A percentile compares a stretch with the other conserved stretches of the same genome.
phyloP scores from a whole-genome alignment of 2,329 filamentous ascomycete genomes.

The Fusarium mundagurra region DNA sequence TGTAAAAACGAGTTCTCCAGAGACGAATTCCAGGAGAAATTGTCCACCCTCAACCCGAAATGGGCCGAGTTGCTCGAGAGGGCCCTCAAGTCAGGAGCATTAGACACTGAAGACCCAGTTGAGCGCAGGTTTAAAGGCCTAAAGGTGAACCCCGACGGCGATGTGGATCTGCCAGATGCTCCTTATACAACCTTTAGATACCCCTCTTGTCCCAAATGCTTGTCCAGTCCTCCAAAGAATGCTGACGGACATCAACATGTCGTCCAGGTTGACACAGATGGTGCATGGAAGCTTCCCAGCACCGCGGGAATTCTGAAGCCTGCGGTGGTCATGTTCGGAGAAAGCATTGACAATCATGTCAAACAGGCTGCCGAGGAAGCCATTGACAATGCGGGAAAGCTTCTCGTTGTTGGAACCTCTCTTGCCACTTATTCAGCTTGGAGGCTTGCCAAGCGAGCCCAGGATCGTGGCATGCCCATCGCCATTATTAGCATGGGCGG shows the following conservation, averaged over 20 bases:
- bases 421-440: constrained; percentile 96
- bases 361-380: constrained; percentile 82
- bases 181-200: constrained; percentile 92
- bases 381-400: constrained; percentile 77
- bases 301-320: constrained; percentile 88
- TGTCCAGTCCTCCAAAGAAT: constrained; percentile 68
- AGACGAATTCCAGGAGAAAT: constrained; percentile 76
- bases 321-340: constrained; percentile 95
- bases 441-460: constrained; percentile 85
- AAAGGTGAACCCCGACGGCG: constrained; percentile 91
- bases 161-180: constrained; percentile 88
- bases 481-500: constrained; percentile 90
- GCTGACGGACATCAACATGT: constrained; percentile 63
- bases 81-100: constrained; percentile 76
- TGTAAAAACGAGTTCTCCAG: constrained; percentile 79
- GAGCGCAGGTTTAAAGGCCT: constrained; percentile 75
- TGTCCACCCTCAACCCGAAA: constrained; percentile 82
- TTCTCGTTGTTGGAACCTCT: constrained; percentile 88
- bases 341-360: constrained; percentile 76
- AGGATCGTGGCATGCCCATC: constrained; percentile 84
- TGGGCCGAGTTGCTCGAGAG: constrained; percentile 83
- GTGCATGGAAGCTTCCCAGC: constrained; percentile 75
- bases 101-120: constrained; percentile 79
- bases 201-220: constrained; percentile 85
- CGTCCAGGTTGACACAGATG: constrained; percentile 80